Evolutionary conservation across 208 protist genomes (phyloP), one percentile per base, ranked within the genome.

Genomic region (Strigomonas culicis): DNA sequence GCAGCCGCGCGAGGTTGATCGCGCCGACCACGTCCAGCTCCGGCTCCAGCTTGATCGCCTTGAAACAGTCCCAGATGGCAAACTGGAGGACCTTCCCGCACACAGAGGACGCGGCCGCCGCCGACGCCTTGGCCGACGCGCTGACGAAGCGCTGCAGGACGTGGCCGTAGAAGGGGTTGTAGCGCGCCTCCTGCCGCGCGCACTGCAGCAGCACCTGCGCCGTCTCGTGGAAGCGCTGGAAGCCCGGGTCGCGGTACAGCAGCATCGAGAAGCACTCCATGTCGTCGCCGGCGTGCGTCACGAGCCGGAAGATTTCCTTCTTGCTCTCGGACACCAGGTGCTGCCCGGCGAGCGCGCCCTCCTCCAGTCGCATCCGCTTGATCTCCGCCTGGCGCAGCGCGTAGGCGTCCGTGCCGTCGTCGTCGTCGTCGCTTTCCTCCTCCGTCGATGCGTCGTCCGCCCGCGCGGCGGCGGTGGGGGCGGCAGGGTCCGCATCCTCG

Each of bases 41-140:
- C 4, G 60, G 2, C 41, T 88, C 84, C 25, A 91, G 75, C 25
- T 85, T 80, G 47, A 94, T 82, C 21, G 56, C 47, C 77, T 94
- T 92, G 65, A 94, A 90, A 44, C 79, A 63, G 66, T 94, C 88
- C 86, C 88, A 94, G 0, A 94, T 24, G 11, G 81, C 77, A 60
- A 92, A 94, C 77, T 94, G 88, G 47, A 94, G 73, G 27, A 75
- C 81, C 58, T 86, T 90, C 43, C 68, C 61, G 69, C 74, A 89
- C n/a, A n/a, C n/a, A n/a, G n/a, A n/a, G n/a, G n/a, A n/a, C n/a
- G n/a, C n/a, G n/a, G n/a, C n/a, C n/a, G n/a, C n/a, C n/a, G n/a
- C n/a, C n/a, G n/a, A n/a, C n/a, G n/a, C n/a, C n/a, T n/a, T n/a
- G n/a, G n/a, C n/a, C n/a, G n/a, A n/a, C n/a, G n/a, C n/a, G 67